phyloP scores from a whole-genome alignment of 2,329 filamentous ascomycete genomes.

The Fusarium sp. region DNA sequence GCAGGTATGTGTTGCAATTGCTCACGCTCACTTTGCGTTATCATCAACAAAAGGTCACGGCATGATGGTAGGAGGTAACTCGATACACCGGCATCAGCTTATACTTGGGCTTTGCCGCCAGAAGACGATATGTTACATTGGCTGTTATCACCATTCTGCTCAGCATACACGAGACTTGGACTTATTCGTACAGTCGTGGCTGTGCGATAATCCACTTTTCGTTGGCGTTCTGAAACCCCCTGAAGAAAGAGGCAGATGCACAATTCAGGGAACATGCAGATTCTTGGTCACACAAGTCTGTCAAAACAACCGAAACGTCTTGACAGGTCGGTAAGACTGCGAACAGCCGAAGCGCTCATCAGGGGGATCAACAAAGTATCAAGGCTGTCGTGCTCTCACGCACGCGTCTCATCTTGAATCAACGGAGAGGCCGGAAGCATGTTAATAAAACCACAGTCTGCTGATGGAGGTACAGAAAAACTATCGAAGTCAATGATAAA shows the following conservation, averaged over 20 bases:
- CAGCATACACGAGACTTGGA: constrained; percentile 5
- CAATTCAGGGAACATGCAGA: constrained; percentile 21
- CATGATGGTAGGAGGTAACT: not conserved
- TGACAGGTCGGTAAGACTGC: constrained; percentile 31
- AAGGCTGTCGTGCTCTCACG: not conserved
- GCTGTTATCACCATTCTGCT: not conserved
- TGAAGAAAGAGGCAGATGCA: constrained; percentile 10
- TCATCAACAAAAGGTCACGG: not conserved
- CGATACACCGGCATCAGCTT: not conserved
- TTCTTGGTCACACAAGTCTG: constrained; percentile 32
- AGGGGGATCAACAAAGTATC: constrained; percentile 13
- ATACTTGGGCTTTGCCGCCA: not conserved
- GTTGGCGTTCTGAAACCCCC: constrained; percentile 6
- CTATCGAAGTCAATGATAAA: constrained; percentile 17
- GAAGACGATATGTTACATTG: not conserved
- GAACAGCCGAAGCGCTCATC: constrained; percentile 17
- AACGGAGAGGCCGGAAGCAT: constrained; percentile 16
- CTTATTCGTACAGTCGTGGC: constrained; percentile 4
- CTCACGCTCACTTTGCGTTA: not conserved
- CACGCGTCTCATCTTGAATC: not conserved
- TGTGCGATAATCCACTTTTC: constrained; percentile 10
- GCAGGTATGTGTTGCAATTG: not conserved
- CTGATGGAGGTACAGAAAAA: constrained; percentile 20
- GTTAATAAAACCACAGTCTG: constrained; percentile 1
- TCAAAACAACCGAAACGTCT: constrained; percentile 25